phyloP scores from a whole-genome alignment of 331 rosid species.

The Dryas integrifolia region DNA sequence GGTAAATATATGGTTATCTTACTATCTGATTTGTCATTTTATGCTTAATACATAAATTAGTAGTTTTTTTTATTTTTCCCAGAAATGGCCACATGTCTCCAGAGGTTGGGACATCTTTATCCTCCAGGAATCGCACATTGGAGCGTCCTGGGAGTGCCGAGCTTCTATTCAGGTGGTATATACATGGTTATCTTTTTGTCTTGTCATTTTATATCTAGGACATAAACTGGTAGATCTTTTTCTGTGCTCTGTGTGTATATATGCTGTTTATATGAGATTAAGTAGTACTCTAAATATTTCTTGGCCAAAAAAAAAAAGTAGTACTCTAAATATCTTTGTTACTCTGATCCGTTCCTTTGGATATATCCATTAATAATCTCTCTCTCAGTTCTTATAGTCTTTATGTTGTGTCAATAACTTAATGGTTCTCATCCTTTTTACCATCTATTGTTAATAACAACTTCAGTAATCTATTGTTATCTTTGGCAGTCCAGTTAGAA shows the following conservation, averaged over 20 bases:
- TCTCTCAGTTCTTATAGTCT: conserved; percentile 17
- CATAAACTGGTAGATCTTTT: conserved; percentile 8
- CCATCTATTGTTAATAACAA: conserved; percentile 2
- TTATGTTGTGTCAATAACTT: conserved; percentile 1
- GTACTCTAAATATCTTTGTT: conserved; percentile 9
- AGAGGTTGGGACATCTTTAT: conserved; percentile 39
- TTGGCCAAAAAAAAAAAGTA: neutral
- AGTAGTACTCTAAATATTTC: conserved; percentile 7
- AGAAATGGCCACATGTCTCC: conserved; percentile 44
- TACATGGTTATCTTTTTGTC: conserved; percentile 20
- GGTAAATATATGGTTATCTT: conserved; percentile 33
- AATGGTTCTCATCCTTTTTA: conserved; percentile 12
- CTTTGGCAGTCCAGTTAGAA: conserved; percentile 90
- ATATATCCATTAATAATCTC: conserved; percentile 13
- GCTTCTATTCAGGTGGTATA: conserved; percentile 70
- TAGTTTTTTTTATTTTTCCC: neutral
- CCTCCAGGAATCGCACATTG: conserved; percentile 36
- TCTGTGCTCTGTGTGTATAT: conserved; percentile 16
- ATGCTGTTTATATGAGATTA: conserved; percentile 21
- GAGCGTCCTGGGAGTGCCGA: conserved; percentile 71
- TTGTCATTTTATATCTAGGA: conserved; percentile 16
- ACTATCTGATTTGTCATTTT: conserved; percentile 18
- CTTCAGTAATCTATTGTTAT: conserved; percentile 46
- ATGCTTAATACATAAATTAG: conserved; percentile 16
- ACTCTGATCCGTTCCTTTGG: neutral